Evolutionary conservation across 352 stramenopile genomes (phyloP).

Genomic region (Elongisporangium senticosum): DNA sequence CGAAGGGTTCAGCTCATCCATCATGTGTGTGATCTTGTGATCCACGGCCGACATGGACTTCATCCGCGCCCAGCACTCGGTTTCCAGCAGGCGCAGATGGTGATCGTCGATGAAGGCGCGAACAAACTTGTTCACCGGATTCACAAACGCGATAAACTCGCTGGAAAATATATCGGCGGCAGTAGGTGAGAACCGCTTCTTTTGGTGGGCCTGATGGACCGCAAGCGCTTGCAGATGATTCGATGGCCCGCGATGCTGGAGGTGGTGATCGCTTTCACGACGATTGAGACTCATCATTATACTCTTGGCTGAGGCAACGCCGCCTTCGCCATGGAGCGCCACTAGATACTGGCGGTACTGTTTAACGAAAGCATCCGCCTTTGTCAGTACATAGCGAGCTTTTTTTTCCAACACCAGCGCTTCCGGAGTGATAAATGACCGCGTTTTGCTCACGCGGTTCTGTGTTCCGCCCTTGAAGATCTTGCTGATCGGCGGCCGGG

Average conservation of each 20-base stretch:
- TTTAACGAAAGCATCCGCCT: constrained; percentile 33
- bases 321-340: not conserved
- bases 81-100: constrained; percentile 31
- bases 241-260: not conserved
- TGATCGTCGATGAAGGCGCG: constrained; percentile 30
- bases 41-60: constrained; percentile 31
- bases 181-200: constrained; percentile 17
- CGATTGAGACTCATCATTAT: not conserved
- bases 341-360: constrained; percentile 16
- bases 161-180: constrained; percentile 19
- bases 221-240: constrained; percentile 1
- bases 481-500: not conserved
- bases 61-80: constrained; percentile 48
- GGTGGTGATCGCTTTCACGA: not conserved
- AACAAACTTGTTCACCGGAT: constrained; percentile 52
- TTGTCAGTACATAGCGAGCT: constrained; percentile 45
- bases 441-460: constrained; percentile 1
- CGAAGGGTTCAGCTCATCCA: constrained; percentile 23
- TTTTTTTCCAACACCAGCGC: constrained; percentile 55
- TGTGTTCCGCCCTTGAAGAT: not conserved
- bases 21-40: constrained; percentile 19
- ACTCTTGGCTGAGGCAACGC: not conserved
- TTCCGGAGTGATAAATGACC: constrained; percentile 28
- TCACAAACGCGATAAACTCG: constrained; percentile 52
- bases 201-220: not conserved